Base-by-base conservation (phyloP, 352 stramenopile genomes). In the Globisporangium rhizosaccharum region DNA sequence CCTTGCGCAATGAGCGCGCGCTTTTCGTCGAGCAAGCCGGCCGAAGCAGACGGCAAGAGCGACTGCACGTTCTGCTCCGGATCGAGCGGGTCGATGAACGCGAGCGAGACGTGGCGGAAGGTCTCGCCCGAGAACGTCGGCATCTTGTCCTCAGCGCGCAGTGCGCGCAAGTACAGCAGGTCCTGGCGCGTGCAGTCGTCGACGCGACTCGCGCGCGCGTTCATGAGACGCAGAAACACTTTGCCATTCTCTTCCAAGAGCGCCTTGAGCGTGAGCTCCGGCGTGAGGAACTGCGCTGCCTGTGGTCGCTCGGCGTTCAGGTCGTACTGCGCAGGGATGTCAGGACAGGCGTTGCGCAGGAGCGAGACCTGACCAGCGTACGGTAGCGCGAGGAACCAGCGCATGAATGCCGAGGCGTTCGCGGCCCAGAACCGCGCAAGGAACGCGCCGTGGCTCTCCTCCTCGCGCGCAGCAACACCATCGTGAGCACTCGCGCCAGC, bases 91-190 rank as follows among this genome's bases (percentile, higher is more conserved):
- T 94, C 80, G 28, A 94, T 83, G 62, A 90, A 94, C 20, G 84
- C 84, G 41, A 94, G 67, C 14, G 82, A 81, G 15, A 91, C 80
- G 54, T 84, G 68, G 49, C 76, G 71, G 66, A 94, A 90, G 23
- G 84, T 87, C 51, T 89, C 77, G 20, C 78, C 84, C n/a, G 84
- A 94, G 70, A 94, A 94, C 44, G 76, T 90, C 23, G 84, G 84
- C 84, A 94, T 94, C n/a, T 67, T 83, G 47, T 70, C 76, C 23
- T 75, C 65, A 8, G 71, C 56, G 28, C 82, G 82, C 25, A 94
- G 63, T 12, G 79, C 76, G 33, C 59, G 66, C 59, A 94, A 61
- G 61, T 92, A 94, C 46, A 87, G 47, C 28, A 92, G 67, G 30
- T 94, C 84, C 49, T 91, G 79, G 52, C 78, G 82, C 20, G 76